These are phyloP conservation scores for Podaxis mareebaensis DNA, from an alignment of 768 basidiomycete genomes.

Conservation along the genomic window DNA sequence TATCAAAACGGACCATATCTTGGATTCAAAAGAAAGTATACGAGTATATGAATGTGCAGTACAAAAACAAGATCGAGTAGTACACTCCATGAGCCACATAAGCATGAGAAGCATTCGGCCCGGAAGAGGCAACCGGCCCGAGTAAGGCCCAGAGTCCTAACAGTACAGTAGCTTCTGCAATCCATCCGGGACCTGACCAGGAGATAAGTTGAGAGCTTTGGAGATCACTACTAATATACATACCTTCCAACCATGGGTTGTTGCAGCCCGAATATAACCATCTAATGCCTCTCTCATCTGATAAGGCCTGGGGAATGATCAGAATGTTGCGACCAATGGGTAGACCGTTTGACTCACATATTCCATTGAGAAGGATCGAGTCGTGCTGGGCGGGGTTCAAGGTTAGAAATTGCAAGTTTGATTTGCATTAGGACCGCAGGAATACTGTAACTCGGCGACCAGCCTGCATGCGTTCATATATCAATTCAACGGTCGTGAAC, in stretches of 20 bases:
- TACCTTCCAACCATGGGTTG: conserved; percentile 65
- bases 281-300: conserved; percentile 55
- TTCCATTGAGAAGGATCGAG: conserved; percentile 51
- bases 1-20: conserved; percentile 8
- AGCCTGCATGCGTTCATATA: conserved; percentile 36
- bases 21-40: background rate
- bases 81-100: background rate
- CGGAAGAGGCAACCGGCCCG: background rate
- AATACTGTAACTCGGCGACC: conserved; percentile 67
- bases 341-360: conserved; percentile 30
- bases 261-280: conserved; percentile 67
- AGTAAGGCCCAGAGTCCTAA: background rate
- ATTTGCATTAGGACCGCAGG: conserved; percentile 62
- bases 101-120: background rate
- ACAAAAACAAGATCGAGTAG: background rate
- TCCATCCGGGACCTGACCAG: conserved; percentile 27
- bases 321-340: conserved; percentile 7
- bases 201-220: conserved; percentile 1
- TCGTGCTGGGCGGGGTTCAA: conserved; percentile 64
- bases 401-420: conserved; percentile 66
- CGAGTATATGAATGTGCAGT: background rate
- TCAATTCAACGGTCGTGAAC: background rate
- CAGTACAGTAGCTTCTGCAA: conserved; percentile 12
- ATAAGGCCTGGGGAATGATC: conserved; percentile 39
- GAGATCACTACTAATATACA: conserved; percentile 4